phyloP scores from a whole-genome alignment of 371 early-diverging fungal species.

The Batkoa obscura region DNA sequence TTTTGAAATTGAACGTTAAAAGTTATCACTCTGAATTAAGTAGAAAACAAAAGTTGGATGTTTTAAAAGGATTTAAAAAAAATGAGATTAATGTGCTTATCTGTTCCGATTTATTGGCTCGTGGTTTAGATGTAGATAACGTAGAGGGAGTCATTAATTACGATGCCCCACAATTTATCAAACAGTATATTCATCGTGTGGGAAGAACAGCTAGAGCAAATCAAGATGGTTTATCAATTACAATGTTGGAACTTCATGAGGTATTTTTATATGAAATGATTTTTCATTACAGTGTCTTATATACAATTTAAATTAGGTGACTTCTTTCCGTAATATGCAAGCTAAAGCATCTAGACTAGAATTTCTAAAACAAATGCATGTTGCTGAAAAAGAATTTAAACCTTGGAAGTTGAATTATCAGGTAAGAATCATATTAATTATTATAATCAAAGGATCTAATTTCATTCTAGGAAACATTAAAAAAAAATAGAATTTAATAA shows the following conservation, averaged over 20 bases:
- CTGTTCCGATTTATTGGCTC: conserved; percentile 96
- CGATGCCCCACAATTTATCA: conserved; percentile 96
- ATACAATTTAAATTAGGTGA: too few relatives aligned
- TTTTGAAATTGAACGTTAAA: conserved; percentile 23
- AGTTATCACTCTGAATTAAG: conserved; percentile 75
- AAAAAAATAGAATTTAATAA: too few relatives aligned
- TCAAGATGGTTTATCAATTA: conserved; percentile 13
- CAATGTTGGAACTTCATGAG: conserved; percentile 2
- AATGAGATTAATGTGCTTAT: conserved; percentile 33
- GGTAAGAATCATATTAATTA: too few relatives aligned
- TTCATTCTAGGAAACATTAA: too few relatives aligned
- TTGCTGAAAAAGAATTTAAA: too few relatives aligned
- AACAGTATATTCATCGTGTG: conserved; percentile 96
- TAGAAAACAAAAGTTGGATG: conserved; percentile 30
- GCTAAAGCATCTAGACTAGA: too few relatives aligned
- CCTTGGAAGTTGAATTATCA: too few relatives aligned
- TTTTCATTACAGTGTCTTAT: too few relatives aligned
- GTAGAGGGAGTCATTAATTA: conserved; percentile 98
- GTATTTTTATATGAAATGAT: too few relatives aligned
- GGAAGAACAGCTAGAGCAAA: conserved; percentile 85
- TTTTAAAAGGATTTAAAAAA: conserved; percentile 44
- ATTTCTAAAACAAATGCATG: too few relatives aligned
- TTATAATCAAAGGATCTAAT: too few relatives aligned
- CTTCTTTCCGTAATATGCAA: too few relatives aligned
- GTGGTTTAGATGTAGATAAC: conserved; percentile 95